Evolutionary conservation across 2,329 filamentous ascomycete species (phyloP).

Genomic region (Aureobasidium namibiae): DNA sequence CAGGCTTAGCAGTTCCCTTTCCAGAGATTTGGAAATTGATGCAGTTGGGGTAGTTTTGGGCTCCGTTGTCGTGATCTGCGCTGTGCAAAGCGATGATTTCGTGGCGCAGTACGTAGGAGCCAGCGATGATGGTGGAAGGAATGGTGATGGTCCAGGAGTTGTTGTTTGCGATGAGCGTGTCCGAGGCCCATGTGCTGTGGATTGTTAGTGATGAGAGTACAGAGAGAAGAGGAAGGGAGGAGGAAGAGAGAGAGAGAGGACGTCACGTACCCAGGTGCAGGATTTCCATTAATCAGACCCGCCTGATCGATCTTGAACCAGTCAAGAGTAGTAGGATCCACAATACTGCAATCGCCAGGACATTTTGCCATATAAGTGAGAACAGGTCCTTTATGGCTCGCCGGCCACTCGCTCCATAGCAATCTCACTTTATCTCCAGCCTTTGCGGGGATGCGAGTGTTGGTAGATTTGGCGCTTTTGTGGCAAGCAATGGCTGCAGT

Average conservation of each 20-base stretch:
- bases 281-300: slow-evolving; percentile 42
- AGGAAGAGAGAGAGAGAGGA: neutral
- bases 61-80: slow-evolving; percentile 35
- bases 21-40: slow-evolving; percentile 54
- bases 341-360: slow-evolving; percentile 44
- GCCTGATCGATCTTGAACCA: slow-evolving; percentile 57
- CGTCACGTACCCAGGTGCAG: slow-evolving; percentile 30
- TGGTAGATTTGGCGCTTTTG: slow-evolving; percentile 22
- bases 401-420: slow-evolving; percentile 58
- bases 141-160: slow-evolving; percentile 44
- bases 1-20: slow-evolving; percentile 40
- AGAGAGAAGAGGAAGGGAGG: no score
- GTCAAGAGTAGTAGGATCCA: slow-evolving; percentile 45
- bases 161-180: slow-evolving; percentile 42
- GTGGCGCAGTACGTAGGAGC: slow-evolving; percentile 52
- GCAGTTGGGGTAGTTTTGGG: slow-evolving; percentile 41
- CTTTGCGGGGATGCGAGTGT: slow-evolving; percentile 45
- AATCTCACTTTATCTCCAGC: slow-evolving; percentile 53
- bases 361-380: slow-evolving; percentile 57
- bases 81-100: slow-evolving; percentile 55
- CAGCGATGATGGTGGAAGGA: slow-evolving; percentile 43
- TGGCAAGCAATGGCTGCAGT: slow-evolving; percentile 20
- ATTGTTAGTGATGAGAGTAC: no score
- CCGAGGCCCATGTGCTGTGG: slow-evolving; percentile 44
- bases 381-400: slow-evolving; percentile 55